phyloP scores from a whole-genome alignment of 192 early-diverging fungal genomes.

The Coemansia biformis region DNA sequence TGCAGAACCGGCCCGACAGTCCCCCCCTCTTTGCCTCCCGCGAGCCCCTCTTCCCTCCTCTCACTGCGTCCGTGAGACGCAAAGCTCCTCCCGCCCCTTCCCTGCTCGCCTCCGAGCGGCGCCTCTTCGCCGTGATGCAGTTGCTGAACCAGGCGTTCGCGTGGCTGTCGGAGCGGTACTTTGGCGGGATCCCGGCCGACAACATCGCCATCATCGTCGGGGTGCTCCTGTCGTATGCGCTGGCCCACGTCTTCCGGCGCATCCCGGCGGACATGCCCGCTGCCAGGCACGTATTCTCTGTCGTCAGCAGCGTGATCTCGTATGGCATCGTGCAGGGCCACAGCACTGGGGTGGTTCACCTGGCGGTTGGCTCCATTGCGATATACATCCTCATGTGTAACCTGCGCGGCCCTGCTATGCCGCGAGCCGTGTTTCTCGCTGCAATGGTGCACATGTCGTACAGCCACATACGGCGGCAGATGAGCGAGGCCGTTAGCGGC shows the following conservation, averaged over 20 bases:
- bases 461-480: conserved; percentile 47
- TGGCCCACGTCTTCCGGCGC: conserved; percentile 53
- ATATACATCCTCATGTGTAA: conserved; percentile 53
- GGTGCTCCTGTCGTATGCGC: conserved; percentile 55
- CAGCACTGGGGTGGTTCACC: conserved; percentile 54
- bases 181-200: conserved; percentile 54
- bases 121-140: conserved; percentile 14
- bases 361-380: conserved; percentile 49
- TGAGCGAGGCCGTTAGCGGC: conserved; percentile 17
- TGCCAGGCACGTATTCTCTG: conserved; percentile 55
- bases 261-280: conserved; percentile 51
- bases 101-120: background rate
- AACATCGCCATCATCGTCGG: conserved; percentile 55
- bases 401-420: conserved; percentile 48
- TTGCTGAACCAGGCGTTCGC: conserved; percentile 17
- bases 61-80: too few relatives aligned
- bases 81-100: too few relatives aligned
- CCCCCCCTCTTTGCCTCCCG: too few relatives aligned
- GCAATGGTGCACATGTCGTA: conserved; percentile 65
- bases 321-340: conserved; percentile 56
- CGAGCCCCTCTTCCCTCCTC: too few relatives aligned
- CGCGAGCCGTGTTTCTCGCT: conserved; percentile 55
- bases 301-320: conserved; percentile 52
- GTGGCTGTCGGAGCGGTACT: conserved; percentile 26
- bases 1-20: too few relatives aligned